phyloP scores from a whole-genome alignment of 345 rosid species.

The Melaleuca alternifolia region DNA sequence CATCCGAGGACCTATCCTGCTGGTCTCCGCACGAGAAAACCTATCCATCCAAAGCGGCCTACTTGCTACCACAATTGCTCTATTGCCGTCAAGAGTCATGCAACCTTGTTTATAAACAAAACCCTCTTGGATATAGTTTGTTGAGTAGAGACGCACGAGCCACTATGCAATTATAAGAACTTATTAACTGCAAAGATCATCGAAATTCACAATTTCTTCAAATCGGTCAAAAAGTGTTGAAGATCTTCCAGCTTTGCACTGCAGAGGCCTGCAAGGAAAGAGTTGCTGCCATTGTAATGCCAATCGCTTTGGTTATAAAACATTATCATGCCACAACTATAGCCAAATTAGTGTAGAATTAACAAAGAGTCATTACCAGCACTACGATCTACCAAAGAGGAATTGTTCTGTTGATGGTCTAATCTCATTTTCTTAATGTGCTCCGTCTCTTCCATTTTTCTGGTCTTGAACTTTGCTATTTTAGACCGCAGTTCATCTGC shows the following conservation, averaged over 20 bases:
- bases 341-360: background rate
- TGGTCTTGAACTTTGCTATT: constrained; percentile 26
- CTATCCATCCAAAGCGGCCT: background rate
- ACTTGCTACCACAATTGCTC: background rate
- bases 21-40: background rate
- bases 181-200: background rate
- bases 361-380: constrained; percentile 15
- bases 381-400: constrained; percentile 7
- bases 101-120: background rate
- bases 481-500: constrained; percentile 47
- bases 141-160: background rate
- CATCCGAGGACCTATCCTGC: background rate
- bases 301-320: background rate
- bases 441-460: constrained; percentile 18
- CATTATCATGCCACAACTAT: background rate
- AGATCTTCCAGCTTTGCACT: constrained; percentile 46
- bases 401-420: constrained; percentile 15
- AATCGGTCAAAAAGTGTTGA: constrained; percentile 31
- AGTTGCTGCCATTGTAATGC: background rate
- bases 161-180: background rate
- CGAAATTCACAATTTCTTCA: constrained; percentile 24
- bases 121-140: background rate
- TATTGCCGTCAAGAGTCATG: background rate
- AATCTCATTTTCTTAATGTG: constrained; percentile 18
- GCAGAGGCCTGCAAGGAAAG: constrained; percentile 22